Percentiles rank a stretch among this genome's conserved stretches.
phyloP scores from a whole-genome alignment of 108 stramenopile species.

The Stephanodiscus triporus region DNA sequence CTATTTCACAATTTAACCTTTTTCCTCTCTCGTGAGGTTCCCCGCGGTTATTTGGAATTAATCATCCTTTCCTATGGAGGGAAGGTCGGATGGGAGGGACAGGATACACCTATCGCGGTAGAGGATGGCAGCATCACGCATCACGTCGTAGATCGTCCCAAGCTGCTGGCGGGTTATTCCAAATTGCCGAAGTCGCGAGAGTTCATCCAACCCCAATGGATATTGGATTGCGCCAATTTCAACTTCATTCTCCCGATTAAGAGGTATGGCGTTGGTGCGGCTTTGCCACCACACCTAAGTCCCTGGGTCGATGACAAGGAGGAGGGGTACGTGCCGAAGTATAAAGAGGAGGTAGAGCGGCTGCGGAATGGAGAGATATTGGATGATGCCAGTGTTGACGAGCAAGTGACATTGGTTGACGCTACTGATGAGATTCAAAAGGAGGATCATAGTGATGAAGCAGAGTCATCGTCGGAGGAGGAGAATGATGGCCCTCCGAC shows the following conservation, averaged over 20 bases:
- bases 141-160: conserved; percentile 90
- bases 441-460: conserved; percentile 23
- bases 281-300: conserved; percentile 95
- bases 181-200: conserved; percentile 85
- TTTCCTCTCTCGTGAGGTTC: conserved; percentile 94
- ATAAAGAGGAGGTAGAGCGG: conserved; percentile 93
- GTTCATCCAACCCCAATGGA: conserved; percentile 98
- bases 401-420: conserved; percentile 25
- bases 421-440: conserved; percentile 27
- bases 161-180: conserved; percentile 63
- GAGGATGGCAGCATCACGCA: conserved; percentile 94
- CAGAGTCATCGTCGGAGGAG: conserved; percentile 13
- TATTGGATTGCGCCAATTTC: conserved; percentile 95
- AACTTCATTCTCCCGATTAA: conserved; percentile 86
- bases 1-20: conserved; percentile 88
- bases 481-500: conserved; percentile 20
- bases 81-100: conserved; percentile 93
- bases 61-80: conserved; percentile 91
- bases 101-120: conserved; percentile 80
- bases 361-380: conserved; percentile 82
- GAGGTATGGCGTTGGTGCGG: conserved; percentile 88
- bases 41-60: conserved; percentile 92
- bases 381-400: conserved; percentile 49
- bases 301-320: conserved; percentile 98
- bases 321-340: conserved; percentile 98